A percentile compares a stretch with the other conserved stretches of the same genome.
These are phyloP conservation scores for Ottelia alismoides DNA, from an alignment of 106 monocot species.

Conservation along the genomic window DNA sequence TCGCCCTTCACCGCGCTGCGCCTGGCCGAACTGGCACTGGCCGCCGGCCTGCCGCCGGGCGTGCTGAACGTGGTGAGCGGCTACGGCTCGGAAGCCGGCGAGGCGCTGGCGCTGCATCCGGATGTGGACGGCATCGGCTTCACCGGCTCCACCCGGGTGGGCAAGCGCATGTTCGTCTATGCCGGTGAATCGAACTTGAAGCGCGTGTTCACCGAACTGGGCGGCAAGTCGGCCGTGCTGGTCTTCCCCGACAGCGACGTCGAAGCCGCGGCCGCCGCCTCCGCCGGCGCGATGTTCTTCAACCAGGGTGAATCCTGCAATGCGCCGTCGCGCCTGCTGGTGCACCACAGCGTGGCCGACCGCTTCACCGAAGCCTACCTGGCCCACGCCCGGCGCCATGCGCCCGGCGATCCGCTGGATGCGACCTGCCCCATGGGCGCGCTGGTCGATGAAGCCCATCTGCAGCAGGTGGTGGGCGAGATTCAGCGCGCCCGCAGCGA, in stretches of 20 bases:
- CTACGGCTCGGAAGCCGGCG: too few relatives aligned
- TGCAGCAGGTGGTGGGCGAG: not conserved
- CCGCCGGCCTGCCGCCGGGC: too few relatives aligned
- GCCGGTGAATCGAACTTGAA: not conserved
- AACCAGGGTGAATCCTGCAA: not conserved
- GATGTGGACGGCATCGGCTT: too few relatives aligned
- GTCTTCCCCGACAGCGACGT: not conserved
- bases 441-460: not conserved
- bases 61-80: too few relatives aligned
- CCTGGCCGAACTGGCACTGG: too few relatives aligned
- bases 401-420: not conserved
- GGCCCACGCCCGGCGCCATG: not conserved
- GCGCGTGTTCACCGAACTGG: not conserved
- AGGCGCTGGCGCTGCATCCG: too few relatives aligned
- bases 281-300: not conserved
- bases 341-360: not conserved
- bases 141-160: too few relatives aligned
- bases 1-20: too few relatives aligned
- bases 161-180: too few relatives aligned
- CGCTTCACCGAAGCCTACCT: not conserved
- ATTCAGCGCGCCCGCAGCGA: not conserved
- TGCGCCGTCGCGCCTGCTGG: not conserved
- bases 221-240: not conserved
- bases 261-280: too few relatives aligned
- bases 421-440: not conserved